A percentile compares a stretch with the other conserved stretches of the same genome.
phyloP scores from a whole-genome alignment of 208 protist species.

The Acanthamoeba sp. region DNA sequence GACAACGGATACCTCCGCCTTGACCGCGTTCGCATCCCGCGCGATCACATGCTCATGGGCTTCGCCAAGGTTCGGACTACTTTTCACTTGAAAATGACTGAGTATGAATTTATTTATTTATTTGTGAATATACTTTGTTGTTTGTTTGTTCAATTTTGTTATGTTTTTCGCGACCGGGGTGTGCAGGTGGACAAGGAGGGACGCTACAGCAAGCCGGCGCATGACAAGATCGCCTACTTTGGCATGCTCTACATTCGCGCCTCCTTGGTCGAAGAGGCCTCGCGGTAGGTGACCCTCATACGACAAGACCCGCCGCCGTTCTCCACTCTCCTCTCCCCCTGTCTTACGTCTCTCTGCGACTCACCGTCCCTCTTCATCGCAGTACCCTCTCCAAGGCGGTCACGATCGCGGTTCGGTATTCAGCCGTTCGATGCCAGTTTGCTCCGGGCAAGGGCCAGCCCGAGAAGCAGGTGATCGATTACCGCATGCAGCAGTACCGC shows the following conservation, averaged over 20 bases:
- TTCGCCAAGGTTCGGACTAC: slow-evolving; percentile 81
- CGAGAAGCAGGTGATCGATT: slow-evolving; percentile 75
- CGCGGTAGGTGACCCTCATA: slow-evolving; percentile 5
- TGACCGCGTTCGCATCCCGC: slow-evolving; percentile 82
- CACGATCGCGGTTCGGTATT: slow-evolving; percentile 83
- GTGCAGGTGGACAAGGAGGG: slow-evolving; percentile 77
- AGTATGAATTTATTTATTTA: no score
- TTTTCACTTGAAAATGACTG: no score
- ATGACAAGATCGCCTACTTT: slow-evolving; percentile 78
- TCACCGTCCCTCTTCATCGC: background rate
- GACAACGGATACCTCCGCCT: slow-evolving; percentile 87
- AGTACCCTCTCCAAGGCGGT: slow-evolving; percentile 60
- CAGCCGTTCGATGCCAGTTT: slow-evolving; percentile 81
- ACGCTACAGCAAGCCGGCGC: slow-evolving; percentile 60
- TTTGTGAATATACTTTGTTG: no score
- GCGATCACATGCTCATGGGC: slow-evolving; percentile 79
- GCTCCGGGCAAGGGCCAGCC: background rate
- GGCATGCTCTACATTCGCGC: slow-evolving; percentile 74
- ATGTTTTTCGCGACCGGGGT: background rate
- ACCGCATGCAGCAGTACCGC: slow-evolving; percentile 76
- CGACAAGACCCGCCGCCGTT: no score
- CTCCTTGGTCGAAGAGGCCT: slow-evolving; percentile 50
- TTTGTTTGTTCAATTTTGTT: no score
- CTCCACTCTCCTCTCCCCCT: no score
- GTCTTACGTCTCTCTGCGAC: background rate